Percentiles rank a stretch among this genome's conserved stretches.
These are phyloP conservation scores for Aspergillus kassunensis DNA, from an alignment of 495 filamentous ascomycete species.

Conservation along the genomic window DNA sequence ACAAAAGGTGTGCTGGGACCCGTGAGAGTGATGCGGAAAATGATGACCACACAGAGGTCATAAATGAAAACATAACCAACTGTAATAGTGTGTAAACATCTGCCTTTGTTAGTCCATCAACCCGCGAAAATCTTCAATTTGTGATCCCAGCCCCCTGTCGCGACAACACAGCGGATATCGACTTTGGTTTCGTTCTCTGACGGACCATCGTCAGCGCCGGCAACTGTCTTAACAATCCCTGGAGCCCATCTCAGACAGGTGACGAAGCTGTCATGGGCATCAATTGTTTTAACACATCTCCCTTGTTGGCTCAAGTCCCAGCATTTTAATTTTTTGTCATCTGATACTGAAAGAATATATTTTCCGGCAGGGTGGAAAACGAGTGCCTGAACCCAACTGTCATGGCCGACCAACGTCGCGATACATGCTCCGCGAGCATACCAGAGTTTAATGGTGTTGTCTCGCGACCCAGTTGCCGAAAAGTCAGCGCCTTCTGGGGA, in stretches of 20 bases:
- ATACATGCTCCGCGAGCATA: conserved; percentile 79
- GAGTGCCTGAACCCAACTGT: conserved; percentile 89
- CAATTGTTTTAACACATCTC: conserved; percentile 79
- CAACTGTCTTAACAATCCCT: conserved; percentile 50
- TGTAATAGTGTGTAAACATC: too few species aligned
- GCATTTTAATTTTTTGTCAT: conserved; percentile 90
- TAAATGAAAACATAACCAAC: too few species aligned
- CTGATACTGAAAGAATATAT: conserved; percentile 77
- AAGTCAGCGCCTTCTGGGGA: conserved; percentile 72
- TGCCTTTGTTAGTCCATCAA: too few species aligned
- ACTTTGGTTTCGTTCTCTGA: too few species aligned
- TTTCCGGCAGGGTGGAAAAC: conserved; percentile 93
- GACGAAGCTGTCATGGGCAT: conserved; percentile 75
- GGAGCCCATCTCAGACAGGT: conserved; percentile 89
- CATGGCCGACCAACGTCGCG: conserved; percentile 84
- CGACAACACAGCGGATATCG: conserved; percentile 47
- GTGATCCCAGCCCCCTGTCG: conserved; percentile 48
- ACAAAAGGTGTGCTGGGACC: too few species aligned
- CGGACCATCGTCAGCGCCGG: conserved; percentile 36
- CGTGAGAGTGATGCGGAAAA: too few species aligned
- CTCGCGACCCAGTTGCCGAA: conserved; percentile 82
- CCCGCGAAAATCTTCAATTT: too few species aligned
- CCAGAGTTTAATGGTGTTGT: conserved; percentile 90
- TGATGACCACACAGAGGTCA: too few species aligned
- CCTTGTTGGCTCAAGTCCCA: conserved; percentile 94